Percentiles rank a stretch among this genome's conserved stretches.
Conservation (phyloP, 2,329 filamentous ascomycete species). For the Bipolaris victoriae region DNA sequence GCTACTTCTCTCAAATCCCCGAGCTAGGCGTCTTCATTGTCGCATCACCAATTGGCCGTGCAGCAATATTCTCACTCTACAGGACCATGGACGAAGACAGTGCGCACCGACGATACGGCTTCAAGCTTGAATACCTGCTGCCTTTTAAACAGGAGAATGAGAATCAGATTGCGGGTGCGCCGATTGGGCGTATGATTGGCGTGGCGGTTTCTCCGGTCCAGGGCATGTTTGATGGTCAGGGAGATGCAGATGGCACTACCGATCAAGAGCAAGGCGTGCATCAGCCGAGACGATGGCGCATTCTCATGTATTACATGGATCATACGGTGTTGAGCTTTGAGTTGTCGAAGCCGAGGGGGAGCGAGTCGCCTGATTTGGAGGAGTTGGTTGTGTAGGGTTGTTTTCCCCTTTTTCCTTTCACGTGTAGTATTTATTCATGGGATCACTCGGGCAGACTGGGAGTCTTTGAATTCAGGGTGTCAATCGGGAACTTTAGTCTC, state of each 20-base stretch:
- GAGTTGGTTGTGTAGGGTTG: conserved; percentile 32
- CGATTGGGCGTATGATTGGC: conserved; percentile 62
- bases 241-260: not conserved
- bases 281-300: conserved; percentile 60
- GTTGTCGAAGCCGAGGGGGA: conserved; percentile 49
- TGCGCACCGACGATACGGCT: conserved; percentile 50
- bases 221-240: conserved; percentile 32
- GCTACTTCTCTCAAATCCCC: conserved; percentile 68
- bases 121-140: conserved; percentile 63
- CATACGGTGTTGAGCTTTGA: conserved; percentile 74
- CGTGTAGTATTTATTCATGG: not conserved
- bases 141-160: conserved; percentile 48
- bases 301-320: conserved; percentile 75
- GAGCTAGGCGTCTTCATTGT: conserved; percentile 73
- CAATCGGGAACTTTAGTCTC: no score
- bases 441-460: no score
- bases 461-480: not conserved
- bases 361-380: conserved; percentile 18
- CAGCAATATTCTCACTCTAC: conserved; percentile 67
- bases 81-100: conserved; percentile 38
- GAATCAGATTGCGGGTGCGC: conserved; percentile 9
- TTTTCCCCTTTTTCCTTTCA: not conserved
- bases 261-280: not conserved
- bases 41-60: conserved; percentile 70
- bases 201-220: conserved; percentile 71